Evolutionary conservation across 108 stramenopile genomes (phyloP).

Genomic region (Ochromonas danica): DNA sequence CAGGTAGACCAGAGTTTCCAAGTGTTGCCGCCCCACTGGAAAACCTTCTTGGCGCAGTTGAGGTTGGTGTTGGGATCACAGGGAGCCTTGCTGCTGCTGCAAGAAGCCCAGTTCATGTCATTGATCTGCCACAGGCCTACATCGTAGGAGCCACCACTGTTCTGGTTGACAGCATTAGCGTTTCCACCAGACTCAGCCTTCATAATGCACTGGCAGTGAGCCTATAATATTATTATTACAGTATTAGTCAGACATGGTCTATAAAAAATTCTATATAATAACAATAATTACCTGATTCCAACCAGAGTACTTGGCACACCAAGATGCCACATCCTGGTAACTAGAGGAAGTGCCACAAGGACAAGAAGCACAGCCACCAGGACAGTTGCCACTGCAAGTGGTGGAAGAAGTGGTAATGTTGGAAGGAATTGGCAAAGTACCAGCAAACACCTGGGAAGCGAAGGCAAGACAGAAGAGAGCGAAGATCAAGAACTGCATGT

Average conservation of each 20-base stretch:
- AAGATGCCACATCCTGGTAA: background rate
- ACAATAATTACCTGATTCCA: conserved; percentile 26
- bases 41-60: conserved; percentile 24
- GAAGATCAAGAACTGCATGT: too few species aligned
- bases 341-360: conserved; percentile 21
- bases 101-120: conserved; percentile 13
- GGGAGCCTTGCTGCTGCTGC: conserved; percentile 18
- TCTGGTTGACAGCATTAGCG: conserved; percentile 24
- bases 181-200: conserved; percentile 30
- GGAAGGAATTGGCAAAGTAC: background rate
- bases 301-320: conserved; percentile 33
- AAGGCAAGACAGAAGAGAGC: too few species aligned
- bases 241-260: background rate
- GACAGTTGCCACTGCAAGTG: conserved; percentile 35
- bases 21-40: conserved; percentile 34
- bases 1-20: conserved; percentile 35
- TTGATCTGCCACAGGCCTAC: conserved; percentile 33
- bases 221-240: background rate
- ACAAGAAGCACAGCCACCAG: conserved; percentile 30
- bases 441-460: too few species aligned
- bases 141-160: conserved; percentile 22
- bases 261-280: background rate
- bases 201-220: conserved; percentile 33
- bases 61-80: conserved; percentile 27
- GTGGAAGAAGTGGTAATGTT: background rate